Evolutionary conservation across 148 eudicot species (phyloP).

Genomic region (Gaultheria prostrata): DNA sequence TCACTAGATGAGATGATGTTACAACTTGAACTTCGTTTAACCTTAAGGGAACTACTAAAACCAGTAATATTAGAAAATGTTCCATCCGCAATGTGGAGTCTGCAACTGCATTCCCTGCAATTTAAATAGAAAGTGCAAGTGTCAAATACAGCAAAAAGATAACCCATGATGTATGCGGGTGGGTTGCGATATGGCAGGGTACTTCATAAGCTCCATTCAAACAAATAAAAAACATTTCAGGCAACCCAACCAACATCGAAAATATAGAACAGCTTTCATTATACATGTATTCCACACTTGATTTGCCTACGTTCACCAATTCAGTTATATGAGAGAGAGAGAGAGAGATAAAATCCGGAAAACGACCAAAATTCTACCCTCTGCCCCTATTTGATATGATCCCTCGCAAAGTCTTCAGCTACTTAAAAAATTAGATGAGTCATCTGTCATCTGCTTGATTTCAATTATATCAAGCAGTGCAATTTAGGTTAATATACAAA

Average conservation of each 20-base stretch:
- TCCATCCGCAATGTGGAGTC: constrained; percentile 15
- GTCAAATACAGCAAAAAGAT: neutral
- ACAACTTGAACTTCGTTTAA: constrained; percentile 25
- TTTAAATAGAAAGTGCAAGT: neutral
- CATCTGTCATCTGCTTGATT: neutral
- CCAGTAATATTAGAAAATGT: constrained; percentile 18
- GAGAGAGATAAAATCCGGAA: neutral
- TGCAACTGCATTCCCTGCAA: constrained; percentile 48
- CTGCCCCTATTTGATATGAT: neutral
- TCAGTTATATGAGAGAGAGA: neutral
- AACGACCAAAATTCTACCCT: neutral
- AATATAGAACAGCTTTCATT: neutral
- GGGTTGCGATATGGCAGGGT: neutral
- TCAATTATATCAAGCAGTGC: no score
- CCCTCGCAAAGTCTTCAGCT: constrained; percentile 4
- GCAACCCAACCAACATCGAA: neutral
- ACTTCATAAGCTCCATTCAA: neutral
- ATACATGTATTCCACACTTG: neutral
- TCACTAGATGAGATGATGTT: constrained; percentile 26
- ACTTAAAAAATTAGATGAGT: neutral
- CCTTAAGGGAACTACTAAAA: constrained; percentile 22
- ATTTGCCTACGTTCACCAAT: neutral
- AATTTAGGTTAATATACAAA: no score
- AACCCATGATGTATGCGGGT: no score
- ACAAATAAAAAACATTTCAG: neutral